Base-by-base conservation (phyloP, 306 rosid species). In the Fagus sylvatica region DNA sequence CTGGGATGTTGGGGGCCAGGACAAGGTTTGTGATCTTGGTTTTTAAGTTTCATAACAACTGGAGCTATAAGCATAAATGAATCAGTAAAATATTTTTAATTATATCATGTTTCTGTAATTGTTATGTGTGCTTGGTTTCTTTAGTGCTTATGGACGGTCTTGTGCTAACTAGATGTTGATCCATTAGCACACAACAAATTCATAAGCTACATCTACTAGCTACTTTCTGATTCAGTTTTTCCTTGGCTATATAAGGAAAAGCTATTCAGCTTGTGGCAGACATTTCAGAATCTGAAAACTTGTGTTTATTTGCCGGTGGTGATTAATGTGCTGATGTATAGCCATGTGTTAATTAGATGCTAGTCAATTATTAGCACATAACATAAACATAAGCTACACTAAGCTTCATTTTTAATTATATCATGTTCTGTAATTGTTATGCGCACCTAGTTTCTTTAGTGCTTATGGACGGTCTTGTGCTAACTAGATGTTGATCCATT, bases 1-100 rank as follows among this genome's bases (percentile, higher is more conserved):
- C 6, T 88, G 94, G 91, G 94, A 90, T 88, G 94, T 90, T 4
- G 94, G 94, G 41, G 94, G 94, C 76, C 94, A 90, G 72, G 94
- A 90, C 83, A 90, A 90, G 91, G 94, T 88, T 79, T 75, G 86
- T 84, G 30, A n/a, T 37, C 32, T 70, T 49, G 7, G 3, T 13
- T 6, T 13, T 15, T 12, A 32, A 10, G 6, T 36, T 2, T 33
- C 37, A 36, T 62, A 34, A 62, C 69, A 37, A 16, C 41, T 32
- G 34, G 39, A 33, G 12, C 5, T 32, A 32, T 7, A 33, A 12
- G 68, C 15, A 10, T 57, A 57, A 7, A 19, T 7, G 32, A 57
- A 8, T 57, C 11, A 57, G 64, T 13, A 57, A 57, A 57, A 9
- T 32, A 22, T 30, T 1, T 5, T 57, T 10, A 7, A n/a, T 30